These are phyloP conservation scores for Solanum chilense DNA, from an alignment of 257 asterid genomes.

Conservation along the genomic window DNA sequence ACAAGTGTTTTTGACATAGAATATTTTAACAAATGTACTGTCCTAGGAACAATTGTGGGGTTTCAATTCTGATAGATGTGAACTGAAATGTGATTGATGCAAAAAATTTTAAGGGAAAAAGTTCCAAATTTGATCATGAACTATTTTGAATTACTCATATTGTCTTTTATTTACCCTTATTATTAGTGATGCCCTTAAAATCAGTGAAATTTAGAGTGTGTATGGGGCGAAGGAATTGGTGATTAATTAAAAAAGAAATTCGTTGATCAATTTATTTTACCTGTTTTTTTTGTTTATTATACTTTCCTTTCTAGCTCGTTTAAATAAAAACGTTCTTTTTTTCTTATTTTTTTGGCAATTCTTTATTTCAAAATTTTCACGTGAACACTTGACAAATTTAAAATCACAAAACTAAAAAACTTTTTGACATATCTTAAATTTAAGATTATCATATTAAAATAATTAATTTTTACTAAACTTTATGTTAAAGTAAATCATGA, in stretches of 20 bases:
- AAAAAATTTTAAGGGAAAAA: background rate
- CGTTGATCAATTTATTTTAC: background rate
- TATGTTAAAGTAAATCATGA: too few relatives aligned
- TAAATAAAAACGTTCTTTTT: background rate
- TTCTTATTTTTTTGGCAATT: background rate
- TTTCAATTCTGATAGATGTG: background rate
- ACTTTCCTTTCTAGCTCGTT: background rate
- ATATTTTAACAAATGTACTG: background rate
- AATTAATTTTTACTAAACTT: background rate
- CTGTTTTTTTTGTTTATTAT: background rate
- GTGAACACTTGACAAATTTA: background rate
- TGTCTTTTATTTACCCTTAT: background rate
- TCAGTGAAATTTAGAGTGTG: background rate
- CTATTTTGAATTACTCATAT: background rate
- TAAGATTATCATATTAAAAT: too few relatives aligned
- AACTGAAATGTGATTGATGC: background rate
- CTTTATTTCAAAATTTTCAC: background rate
- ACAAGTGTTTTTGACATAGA: background rate
- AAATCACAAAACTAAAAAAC: too few relatives aligned
- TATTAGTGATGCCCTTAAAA: background rate
- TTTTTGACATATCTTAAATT: too few relatives aligned
- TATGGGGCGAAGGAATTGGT: background rate
- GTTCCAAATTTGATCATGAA: background rate
- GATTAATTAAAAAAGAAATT: background rate
- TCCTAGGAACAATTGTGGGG: background rate